These are phyloP conservation scores for Forsythia suspensa DNA, from an alignment of 257 asterid species.

Conservation along the genomic window DNA sequence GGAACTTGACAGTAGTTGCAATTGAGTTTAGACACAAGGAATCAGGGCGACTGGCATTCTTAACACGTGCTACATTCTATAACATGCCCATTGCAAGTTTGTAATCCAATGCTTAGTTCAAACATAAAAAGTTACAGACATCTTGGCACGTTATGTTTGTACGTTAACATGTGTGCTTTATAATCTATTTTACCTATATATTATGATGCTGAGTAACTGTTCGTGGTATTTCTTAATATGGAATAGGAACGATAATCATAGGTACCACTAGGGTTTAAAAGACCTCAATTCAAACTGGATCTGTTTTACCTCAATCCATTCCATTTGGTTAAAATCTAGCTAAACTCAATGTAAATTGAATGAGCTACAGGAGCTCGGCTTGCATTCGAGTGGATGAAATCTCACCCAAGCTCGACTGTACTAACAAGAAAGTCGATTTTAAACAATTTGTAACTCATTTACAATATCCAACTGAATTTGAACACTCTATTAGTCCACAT, in stretches of 20 bases:
- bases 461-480: not conserved
- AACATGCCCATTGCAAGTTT: slow-evolving; percentile 67
- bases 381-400: not conserved
- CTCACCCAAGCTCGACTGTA: not conserved
- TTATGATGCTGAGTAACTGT: not conserved
- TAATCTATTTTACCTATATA: not conserved
- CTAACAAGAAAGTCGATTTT: too few species aligned
- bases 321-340: not conserved
- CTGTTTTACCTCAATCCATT: not conserved
- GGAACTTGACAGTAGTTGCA: slow-evolving; percentile 69
- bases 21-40: slow-evolving; percentile 61
- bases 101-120: slow-evolving; percentile 29
- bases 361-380: not conserved
- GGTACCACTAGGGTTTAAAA: not conserved
- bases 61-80: slow-evolving; percentile 68
- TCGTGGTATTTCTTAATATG: not conserved
- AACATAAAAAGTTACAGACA: not conserved
- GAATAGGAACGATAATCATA: not conserved
- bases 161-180: not conserved
- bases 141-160: not conserved
- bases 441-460: not conserved
- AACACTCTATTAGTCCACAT: not conserved
- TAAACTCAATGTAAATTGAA: not conserved
- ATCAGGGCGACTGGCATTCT: slow-evolving; percentile 52
- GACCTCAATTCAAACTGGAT: not conserved